Evolutionary conservation across 441 rosid genomes (phyloP), one percentile per base, ranked within the genome.

Genomic region (Populus hybrid): DNA sequence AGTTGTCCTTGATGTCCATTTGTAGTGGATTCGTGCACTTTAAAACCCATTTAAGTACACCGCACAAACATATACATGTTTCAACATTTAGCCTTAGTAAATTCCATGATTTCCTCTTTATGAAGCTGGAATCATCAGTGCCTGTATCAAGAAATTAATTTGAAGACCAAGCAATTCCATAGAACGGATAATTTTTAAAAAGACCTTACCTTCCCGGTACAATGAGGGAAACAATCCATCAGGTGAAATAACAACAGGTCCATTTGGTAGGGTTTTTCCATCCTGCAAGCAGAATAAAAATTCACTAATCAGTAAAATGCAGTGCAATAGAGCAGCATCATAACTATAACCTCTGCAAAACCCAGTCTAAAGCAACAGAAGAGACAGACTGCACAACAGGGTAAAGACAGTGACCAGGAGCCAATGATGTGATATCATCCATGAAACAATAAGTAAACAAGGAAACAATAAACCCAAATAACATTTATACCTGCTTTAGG

Each of bases 161-260:
- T n/a, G 6, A 68, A 68, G 40, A 18, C 42, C 9, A 68, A 6
- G 21, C 42, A 68, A 24, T 14, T 35, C 23, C 35, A 31, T 6
- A 16, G 24, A 31, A 4, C 4, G 26, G 24, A 68, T 68, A 31
- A 31, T 68, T n/a, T 18, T 31, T 29, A 28, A 38, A 7, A 78
- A 67, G 71, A 53, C 28, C 76, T 83, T 76, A 92, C 97, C 95
- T 91, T 94, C 98, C 76, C 96, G 94, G 81, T 80, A 94, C 75
- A 94, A 80, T 11, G 97, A 92, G 66, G 98, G 97, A 82, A 94
- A 91, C 68, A 94, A 80, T 61, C 98, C 98, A 77, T 94, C 97
- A 0, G 97, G 97, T 69, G 97, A 92, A 76, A 94, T 92, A 69
- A 94, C 94, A 81, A 94, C 86, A 76, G 98, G 98, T 56, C 98